phyloP scores from a whole-genome alignment of 257 asterid genomes.

The Capsicum chinense region DNA sequence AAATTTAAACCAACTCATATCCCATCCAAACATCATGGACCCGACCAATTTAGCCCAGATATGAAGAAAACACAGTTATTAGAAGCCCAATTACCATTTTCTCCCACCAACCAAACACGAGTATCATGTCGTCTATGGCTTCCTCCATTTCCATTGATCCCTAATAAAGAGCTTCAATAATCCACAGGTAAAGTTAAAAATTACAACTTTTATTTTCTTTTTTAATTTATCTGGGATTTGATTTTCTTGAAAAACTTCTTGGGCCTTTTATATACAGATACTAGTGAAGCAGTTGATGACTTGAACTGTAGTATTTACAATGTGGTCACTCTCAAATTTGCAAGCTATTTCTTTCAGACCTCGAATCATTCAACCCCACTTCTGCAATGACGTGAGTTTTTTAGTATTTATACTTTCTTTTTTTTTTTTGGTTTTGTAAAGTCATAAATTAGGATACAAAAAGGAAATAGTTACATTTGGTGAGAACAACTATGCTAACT shows the following conservation, averaged over 20 bases:
- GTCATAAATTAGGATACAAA: too few relatives aligned
- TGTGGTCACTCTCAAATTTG: slow-evolving; percentile 53
- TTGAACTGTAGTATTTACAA: slow-evolving; percentile 31
- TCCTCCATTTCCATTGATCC: slow-evolving; percentile 4
- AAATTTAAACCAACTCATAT: neutral
- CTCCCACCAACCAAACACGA: slow-evolving; percentile 10
- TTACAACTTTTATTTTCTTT: neutral
- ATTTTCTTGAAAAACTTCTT: neutral
- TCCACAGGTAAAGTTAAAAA: neutral
- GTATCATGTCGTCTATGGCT: neutral
- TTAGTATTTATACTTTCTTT: neutral
- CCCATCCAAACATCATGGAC: neutral
- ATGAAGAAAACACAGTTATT: neutral
- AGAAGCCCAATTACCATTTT: slow-evolving; percentile 6
- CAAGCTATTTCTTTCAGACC: slow-evolving; percentile 43
- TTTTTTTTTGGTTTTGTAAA: neutral
- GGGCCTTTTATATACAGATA: neutral
- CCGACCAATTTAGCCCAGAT: neutral
- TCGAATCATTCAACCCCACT: slow-evolving; percentile 42
- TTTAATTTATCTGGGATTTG: neutral
- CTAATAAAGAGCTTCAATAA: neutral
- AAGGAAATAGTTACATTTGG: too few relatives aligned
- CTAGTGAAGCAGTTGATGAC: slow-evolving; percentile 40
- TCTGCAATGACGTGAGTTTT: slow-evolving; percentile 44
- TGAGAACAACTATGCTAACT: too few relatives aligned